Evolutionary conservation across 352 stramenopile genomes (phyloP).

Genomic region (Phytopythium montanum): DNA sequence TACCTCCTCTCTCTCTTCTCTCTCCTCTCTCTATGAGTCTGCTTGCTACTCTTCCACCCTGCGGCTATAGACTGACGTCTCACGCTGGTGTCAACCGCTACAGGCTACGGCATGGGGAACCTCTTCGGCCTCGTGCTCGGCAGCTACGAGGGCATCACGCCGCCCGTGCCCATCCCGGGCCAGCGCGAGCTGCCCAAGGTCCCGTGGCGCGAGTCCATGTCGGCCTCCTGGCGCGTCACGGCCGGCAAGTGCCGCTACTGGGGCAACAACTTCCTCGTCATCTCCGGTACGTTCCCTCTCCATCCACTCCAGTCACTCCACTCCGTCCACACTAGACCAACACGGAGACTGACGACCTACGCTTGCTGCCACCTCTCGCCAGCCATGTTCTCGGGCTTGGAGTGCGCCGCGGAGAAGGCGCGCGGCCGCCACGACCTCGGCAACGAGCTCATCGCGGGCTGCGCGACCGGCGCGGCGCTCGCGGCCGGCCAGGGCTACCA

Average conservation of each 20-base stretch:
- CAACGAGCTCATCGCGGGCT: conserved; percentile 93
- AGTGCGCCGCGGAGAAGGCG: conserved; percentile 94
- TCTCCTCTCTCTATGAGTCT: neutral
- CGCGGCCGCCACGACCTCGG: conserved; percentile 93
- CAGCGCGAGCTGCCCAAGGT: conserved; percentile 79
- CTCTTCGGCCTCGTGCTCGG: conserved; percentile 74
- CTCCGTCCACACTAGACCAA: conserved; percentile 5
- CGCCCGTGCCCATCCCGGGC: conserved; percentile 70
- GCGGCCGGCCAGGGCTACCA: conserved; percentile 92
- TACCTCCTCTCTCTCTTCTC: neutral
- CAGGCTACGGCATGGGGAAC: conserved; percentile 81
- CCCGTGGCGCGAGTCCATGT: conserved; percentile 72
- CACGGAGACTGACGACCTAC: neutral
- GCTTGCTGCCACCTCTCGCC: neutral
- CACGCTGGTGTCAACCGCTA: neutral
- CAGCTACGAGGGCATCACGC: conserved; percentile 86
- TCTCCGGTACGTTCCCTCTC: conserved; percentile 45
- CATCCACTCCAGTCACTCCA: too few species aligned
- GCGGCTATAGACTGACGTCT: too few species aligned
- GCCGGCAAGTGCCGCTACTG: conserved; percentile 78
- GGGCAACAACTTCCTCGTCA: conserved; percentile 86
- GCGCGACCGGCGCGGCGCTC: conserved; percentile 93
- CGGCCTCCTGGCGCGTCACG: conserved; percentile 62
- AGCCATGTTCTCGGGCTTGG: conserved; percentile 93
- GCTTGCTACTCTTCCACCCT: too few species aligned